phyloP scores from a whole-genome alignment of 495 filamentous ascomycete species.

The Penicillium manginii region DNA sequence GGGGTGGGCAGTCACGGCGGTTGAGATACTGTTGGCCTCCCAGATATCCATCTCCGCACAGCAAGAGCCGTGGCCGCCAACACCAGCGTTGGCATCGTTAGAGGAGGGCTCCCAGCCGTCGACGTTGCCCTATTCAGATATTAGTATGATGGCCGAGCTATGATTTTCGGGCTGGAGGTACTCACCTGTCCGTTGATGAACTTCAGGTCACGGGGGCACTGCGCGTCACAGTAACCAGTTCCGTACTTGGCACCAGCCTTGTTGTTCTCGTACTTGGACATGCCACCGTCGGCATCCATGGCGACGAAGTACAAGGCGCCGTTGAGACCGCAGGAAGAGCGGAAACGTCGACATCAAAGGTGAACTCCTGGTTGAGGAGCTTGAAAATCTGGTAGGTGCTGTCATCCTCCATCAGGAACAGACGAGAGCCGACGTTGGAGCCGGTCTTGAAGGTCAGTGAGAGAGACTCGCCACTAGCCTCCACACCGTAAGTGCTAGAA shows the following conservation, averaged over 20 bases:
- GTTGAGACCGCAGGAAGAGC: constrained; percentile 70
- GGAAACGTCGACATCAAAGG: constrained; percentile 69
- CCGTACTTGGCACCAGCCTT: constrained; percentile 71
- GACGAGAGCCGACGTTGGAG: constrained; percentile 55
- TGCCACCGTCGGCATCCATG: constrained; percentile 68
- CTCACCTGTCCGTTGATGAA: constrained; percentile 66
- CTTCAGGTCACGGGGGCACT: constrained; percentile 66
- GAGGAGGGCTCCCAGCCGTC: constrained; percentile 61
- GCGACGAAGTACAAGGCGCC: constrained; percentile 72
- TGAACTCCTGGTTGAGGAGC: constrained; percentile 65
- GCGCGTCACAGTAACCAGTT: constrained; percentile 76
- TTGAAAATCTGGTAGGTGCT: constrained; percentile 63
- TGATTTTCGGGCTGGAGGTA: neutral
- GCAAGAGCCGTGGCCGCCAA: constrained; percentile 65
- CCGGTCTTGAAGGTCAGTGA: constrained; percentile 59
- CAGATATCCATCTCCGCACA: constrained; percentile 77
- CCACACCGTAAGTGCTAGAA: constrained; percentile 57
- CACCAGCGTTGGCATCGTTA: constrained; percentile 63
- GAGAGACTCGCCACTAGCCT: constrained; percentile 53
- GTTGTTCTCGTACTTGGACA: constrained; percentile 56
- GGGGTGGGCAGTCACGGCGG: constrained; percentile 64
- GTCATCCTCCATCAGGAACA: constrained; percentile 61
- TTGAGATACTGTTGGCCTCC: constrained; percentile 67
- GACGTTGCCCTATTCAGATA: constrained; percentile 47
- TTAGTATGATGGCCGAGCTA: neutral